Base-by-base conservation (phyloP, 768 basidiomycete genomes). In the Udeniomyces megalosporus region DNA sequence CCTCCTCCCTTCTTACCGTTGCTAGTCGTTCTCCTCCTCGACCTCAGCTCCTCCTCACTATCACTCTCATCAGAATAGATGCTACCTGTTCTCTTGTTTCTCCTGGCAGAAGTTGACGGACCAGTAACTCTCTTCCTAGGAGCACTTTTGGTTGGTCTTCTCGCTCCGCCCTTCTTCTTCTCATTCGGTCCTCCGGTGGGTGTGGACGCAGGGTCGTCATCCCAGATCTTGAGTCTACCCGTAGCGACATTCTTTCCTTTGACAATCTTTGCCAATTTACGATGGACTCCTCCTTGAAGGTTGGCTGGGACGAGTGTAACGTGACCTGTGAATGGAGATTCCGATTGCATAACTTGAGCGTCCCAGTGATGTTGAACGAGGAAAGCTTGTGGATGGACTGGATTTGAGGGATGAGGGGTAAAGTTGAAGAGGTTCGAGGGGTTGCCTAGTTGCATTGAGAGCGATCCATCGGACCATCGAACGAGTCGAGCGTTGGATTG, bases 401-500 rank as follows among this genome's bases (percentile, higher is more conserved):
- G 47, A n/a, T 55, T 20, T 31, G 55, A 38, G 14, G 35, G 29
- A 31, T 44, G 44, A n/a, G 49, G 32, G 66, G 60, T 68, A 55
- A 97, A 82, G 75, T 96, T 91, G 74, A 92, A 97, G 4, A 95
- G 77, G 70, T 97, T 93, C 72, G 87, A 86, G 24, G 62, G 48
- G 14, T 57, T 48, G 47, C 95, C 95, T 60, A 99, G 76, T 66
- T 87, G 85, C 32, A 99, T 80, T 68, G 90, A 92, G 61, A 90
- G 75, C 15, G 86, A 80, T 17, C 93, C 93, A 71, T 99, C 95
- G 6, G 91, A 95, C 95, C 95, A 99, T 15, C 86, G 82, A 62
- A 99, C 82, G 44, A 96, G 77, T 32, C 91, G 84, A 66, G 85
- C 82, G 70, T 99, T 99, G 17, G 89, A 88, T 77, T 92, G 85